A percentile compares a stretch with the other conserved stretches of the same genome.
These are phyloP conservation scores for Mangifera indica DNA, from an alignment of 345 rosid species.

Conservation along the genomic window DNA sequence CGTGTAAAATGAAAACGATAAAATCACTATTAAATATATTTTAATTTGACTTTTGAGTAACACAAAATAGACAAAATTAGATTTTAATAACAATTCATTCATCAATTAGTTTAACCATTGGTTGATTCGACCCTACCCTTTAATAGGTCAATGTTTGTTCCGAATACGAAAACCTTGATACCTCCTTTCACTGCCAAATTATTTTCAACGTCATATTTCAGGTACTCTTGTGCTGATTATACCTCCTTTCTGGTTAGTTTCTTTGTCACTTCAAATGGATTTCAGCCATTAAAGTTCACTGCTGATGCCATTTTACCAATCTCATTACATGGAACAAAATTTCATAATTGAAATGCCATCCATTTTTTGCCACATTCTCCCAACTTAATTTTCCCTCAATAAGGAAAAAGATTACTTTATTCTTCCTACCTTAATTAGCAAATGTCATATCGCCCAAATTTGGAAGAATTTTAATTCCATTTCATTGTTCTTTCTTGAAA, in stretches of 20 bases:
- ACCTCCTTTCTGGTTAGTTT: slow-evolving; percentile 7
- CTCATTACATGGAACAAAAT: not conserved
- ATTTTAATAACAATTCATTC: too few species aligned
- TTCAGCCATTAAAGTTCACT: not conserved
- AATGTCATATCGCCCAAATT: not conserved
- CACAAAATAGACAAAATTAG: too few species aligned
- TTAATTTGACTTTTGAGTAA: too few species aligned
- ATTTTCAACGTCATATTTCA: not conserved
- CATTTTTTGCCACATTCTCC: not conserved
- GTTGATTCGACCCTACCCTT: too few species aligned
- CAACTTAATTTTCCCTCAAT: not conserved
- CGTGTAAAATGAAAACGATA: too few species aligned
- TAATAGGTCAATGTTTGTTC: too few species aligned
- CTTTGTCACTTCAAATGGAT: not conserved
- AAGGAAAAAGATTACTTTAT: not conserved
- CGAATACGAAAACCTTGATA: too few species aligned
- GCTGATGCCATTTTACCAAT: not conserved
- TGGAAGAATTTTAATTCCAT: not conserved
- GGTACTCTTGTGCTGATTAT: slow-evolving; percentile 2
- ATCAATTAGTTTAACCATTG: too few species aligned
- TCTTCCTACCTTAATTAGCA: not conserved
- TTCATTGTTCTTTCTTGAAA: not conserved
- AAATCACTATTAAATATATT: too few species aligned
- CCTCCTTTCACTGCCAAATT: too few species aligned
- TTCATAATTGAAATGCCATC: not conserved